These are phyloP conservation scores for Backusella sp. DNA, from an alignment of 192 early-diverging fungal genomes.

Conservation along the genomic window DNA sequence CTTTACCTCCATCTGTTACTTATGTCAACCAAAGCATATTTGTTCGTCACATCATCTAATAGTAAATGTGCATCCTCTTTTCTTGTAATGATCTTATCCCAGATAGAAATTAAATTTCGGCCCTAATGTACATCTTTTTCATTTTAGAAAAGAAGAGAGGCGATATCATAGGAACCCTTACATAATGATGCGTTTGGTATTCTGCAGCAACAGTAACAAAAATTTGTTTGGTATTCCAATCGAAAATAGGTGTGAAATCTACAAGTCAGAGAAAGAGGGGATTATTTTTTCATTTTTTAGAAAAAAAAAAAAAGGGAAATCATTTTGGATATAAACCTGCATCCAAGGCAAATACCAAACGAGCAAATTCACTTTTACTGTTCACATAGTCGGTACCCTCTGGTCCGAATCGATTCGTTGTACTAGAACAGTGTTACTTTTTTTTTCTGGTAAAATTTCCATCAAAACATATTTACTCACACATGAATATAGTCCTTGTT, in stretches of 20 bases:
- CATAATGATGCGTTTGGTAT: constrained; percentile 68
- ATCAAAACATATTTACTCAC: background rate
- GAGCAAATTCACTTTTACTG: constrained; percentile 59
- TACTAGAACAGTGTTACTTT: constrained; percentile 16
- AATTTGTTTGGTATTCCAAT: constrained; percentile 91
- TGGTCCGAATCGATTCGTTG: constrained; percentile 47
- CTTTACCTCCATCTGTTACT: constrained; percentile 63
- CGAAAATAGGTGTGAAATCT: constrained; percentile 81
- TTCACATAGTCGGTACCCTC: constrained; percentile 52
- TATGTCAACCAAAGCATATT: constrained; percentile 75
- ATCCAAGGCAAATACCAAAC: constrained; percentile 61
- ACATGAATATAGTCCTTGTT: background rate
- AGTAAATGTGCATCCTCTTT: constrained; percentile 64
- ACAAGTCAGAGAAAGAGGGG: background rate
- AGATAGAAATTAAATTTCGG: constrained; percentile 75
- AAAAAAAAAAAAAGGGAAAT: background rate
- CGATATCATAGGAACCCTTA: constrained; percentile 17
- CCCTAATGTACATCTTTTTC: constrained; percentile 37
- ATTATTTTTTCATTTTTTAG: background rate
- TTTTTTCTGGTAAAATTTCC: background rate
- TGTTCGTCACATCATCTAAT: constrained; percentile 53
- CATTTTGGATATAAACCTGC: constrained; percentile 50
- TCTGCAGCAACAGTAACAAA: constrained; percentile 80
- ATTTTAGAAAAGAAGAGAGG: background rate
- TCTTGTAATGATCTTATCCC: constrained; percentile 76